Percentiles rank a stretch among this genome's conserved stretches.
These are phyloP conservation scores for Podospora pseudopauciseta DNA, from an alignment of 495 filamentous ascomycete genomes.

Conservation along the genomic window DNA sequence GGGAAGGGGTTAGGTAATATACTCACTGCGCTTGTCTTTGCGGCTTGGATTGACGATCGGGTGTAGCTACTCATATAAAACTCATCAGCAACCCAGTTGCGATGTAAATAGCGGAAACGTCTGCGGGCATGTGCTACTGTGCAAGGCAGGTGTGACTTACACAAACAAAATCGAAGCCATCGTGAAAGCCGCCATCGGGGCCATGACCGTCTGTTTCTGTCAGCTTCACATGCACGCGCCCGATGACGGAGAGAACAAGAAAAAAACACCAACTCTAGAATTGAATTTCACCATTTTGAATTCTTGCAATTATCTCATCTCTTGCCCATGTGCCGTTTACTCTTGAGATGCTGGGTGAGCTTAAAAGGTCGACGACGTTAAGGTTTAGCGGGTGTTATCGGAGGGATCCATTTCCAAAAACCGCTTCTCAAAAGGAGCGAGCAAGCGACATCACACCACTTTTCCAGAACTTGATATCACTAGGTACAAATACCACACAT, in stretches of 20 bases:
- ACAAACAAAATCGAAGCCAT: constrained; percentile 47
- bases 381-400: background rate
- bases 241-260: too few species aligned
- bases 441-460: background rate
- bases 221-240: background rate
- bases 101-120: too few species aligned
- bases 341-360: background rate
- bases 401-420: background rate
- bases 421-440: background rate
- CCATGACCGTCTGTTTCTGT: constrained; percentile 39
- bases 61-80: constrained; percentile 31
- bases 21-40: constrained; percentile 41
- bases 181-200: constrained; percentile 46
- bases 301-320: background rate
- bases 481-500: too few species aligned
- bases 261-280: background rate
- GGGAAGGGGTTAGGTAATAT: too few species aligned
- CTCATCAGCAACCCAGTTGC: too few species aligned
- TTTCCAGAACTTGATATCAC: background rate
- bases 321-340: background rate
- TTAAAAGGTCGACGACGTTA: background rate
- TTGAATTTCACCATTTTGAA: constrained; percentile 1
- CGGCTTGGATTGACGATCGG: constrained; percentile 41
- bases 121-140: too few species aligned
- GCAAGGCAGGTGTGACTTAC: constrained; percentile 17